Percentiles rank a stretch among this genome's conserved stretches.
phyloP scores from a whole-genome alignment of 2,329 filamentous ascomycete genomes.

The Nakataea oryzae region DNA sequence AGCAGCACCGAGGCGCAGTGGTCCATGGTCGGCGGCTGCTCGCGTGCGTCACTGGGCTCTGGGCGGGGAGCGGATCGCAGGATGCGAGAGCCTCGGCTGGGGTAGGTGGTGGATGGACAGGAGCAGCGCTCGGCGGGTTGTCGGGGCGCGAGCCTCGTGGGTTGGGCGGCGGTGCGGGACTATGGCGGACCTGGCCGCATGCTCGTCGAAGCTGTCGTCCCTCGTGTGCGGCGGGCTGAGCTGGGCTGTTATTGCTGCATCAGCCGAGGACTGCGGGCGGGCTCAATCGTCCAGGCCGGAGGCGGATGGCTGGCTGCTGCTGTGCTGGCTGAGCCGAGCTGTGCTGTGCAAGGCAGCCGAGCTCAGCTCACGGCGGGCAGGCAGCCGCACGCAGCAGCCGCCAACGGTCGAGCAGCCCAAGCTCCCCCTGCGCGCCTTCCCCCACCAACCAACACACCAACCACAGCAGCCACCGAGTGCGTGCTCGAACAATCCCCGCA shows the following conservation, averaged over 20 bases:
- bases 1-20: conserved; percentile 24
- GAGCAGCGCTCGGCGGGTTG: too few species aligned
- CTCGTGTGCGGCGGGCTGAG: not conserved
- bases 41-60: not conserved
- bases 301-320: too few species aligned
- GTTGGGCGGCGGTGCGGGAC: not conserved
- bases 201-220: not conserved
- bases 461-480: too few species aligned
- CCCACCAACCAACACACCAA: not conserved
- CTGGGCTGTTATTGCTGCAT: not conserved
- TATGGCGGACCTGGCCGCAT: not conserved
- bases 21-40: conserved; percentile 20
- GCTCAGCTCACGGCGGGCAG: not conserved
- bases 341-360: not conserved
- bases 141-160: not conserved
- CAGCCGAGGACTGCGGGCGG: not conserved
- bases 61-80: not conserved
- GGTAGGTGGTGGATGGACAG: too few species aligned
- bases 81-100: not conserved
- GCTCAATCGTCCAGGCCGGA: not conserved
- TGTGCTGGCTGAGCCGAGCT: too few species aligned
- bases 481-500: not conserved
- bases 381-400: not conserved
- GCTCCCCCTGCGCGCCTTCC: not conserved
- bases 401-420: not conserved